Percentiles rank a stretch among this genome's conserved stretches.
phyloP scores from a whole-genome alignment of 2,329 filamentous ascomycete genomes.

The Paracoccidioides brasiliensis region DNA sequence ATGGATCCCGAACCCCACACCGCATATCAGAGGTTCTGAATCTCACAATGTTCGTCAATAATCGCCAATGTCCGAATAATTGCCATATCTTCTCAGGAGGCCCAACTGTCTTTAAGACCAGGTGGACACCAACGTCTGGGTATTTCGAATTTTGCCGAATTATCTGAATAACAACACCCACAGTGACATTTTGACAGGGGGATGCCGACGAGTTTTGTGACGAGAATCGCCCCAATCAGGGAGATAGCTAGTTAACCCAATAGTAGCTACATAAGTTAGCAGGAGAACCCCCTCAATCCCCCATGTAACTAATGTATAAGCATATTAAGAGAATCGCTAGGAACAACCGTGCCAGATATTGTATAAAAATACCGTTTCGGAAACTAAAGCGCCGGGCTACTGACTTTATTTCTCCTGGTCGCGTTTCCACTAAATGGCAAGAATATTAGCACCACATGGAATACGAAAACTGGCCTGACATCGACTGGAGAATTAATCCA shows the following conservation, averaged over 20 bases:
- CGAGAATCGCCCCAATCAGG: neutral
- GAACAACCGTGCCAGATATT: neutral
- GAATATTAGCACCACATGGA: neutral
- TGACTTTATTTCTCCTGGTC: neutral
- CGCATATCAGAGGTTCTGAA: neutral
- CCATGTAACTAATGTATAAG: neutral
- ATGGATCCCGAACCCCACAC: neutral
- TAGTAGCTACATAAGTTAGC: neutral
- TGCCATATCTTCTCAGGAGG: neutral
- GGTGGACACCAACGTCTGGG: constrained; percentile 11
- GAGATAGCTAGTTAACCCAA: neutral
- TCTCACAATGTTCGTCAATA: neutral
- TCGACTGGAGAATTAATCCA: neutral
- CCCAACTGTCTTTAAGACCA: constrained; percentile 5
- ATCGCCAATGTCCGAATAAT: neutral
- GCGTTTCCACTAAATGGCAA: neutral
- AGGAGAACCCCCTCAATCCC: neutral
- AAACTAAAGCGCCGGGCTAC: neutral
- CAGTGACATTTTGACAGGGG: neutral
- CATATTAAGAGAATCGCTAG: neutral
- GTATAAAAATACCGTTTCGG: no score
- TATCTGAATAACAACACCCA: neutral
- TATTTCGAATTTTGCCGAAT: constrained; percentile 5
- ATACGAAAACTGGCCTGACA: neutral
- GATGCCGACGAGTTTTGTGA: neutral